Evolutionary conservation across 768 basidiomycete genomes (phyloP).

Genomic region (Pleurotus giganteus): DNA sequence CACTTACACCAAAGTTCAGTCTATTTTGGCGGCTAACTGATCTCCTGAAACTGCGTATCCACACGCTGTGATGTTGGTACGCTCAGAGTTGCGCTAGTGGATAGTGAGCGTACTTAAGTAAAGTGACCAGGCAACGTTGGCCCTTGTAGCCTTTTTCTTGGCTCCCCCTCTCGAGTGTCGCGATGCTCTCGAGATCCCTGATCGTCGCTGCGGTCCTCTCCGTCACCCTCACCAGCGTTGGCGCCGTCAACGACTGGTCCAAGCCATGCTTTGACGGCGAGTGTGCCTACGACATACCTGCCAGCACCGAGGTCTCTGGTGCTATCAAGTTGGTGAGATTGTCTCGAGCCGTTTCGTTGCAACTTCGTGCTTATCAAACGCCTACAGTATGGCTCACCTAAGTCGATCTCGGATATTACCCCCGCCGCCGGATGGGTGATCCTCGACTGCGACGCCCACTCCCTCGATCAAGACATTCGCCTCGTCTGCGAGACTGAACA

Average conservation of each 20-base stretch:
- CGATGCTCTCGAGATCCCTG: not conserved
- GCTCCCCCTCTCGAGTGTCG: not conserved
- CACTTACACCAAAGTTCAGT: too few species aligned
- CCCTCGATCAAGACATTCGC: not conserved
- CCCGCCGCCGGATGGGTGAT: constrained; percentile 7
- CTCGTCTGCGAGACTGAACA: constrained; percentile 2
- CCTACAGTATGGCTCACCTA: not conserved
- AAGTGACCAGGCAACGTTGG: too few species aligned
- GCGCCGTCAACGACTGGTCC: constrained; percentile 19
- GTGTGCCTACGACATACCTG: constrained; percentile 20
- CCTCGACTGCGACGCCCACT: not conserved
- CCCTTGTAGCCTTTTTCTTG: not conserved
- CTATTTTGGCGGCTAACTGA: too few species aligned
- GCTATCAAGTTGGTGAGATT: not conserved
- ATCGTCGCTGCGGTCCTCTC: not conserved
- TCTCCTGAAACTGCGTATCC: too few species aligned
- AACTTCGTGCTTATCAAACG: not conserved
- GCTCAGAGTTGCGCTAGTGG: too few species aligned
- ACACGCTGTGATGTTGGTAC: too few species aligned
- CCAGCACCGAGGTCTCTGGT: not conserved
- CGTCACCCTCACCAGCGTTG: not conserved
- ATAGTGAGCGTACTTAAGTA: too few species aligned
- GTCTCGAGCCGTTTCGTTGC: not conserved
- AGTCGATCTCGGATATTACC: not conserved
- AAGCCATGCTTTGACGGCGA: constrained; percentile 21